Evolutionary conservation across 1,284 basidiomycete species (phyloP).

Genomic region (Malassezia caprae): DNA sequence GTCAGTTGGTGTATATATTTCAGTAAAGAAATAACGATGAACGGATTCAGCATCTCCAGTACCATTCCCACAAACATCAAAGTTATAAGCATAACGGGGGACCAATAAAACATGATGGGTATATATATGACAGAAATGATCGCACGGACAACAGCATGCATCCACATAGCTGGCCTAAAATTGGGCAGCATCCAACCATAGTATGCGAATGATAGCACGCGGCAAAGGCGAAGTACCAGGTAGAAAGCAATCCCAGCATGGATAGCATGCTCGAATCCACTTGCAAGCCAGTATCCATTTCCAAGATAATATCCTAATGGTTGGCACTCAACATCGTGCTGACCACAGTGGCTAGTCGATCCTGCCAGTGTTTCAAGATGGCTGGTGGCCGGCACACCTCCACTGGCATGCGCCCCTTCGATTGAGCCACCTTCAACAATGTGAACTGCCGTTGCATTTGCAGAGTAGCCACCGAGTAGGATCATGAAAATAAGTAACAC

Average conservation of each 20-base stretch:
- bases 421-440: conserved; percentile 7
- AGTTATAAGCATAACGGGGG: conserved; percentile 21
- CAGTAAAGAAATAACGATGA: conserved; percentile 23
- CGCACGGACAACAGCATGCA: conserved; percentile 22
- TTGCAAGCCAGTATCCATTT: conserved; percentile 30
- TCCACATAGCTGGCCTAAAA: conserved; percentile 37
- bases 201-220: conserved; percentile 27
- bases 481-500: conserved; percentile 42
- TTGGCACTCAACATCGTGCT: not conserved
- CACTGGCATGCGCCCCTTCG: not conserved
- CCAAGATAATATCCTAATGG: conserved; percentile 9
- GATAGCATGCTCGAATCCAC: conserved; percentile 26
- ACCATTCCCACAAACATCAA: conserved; percentile 28
- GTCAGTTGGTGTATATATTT: conserved; percentile 22
- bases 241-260: conserved; percentile 35
- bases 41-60: conserved; percentile 27
- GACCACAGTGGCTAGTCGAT: not conserved
- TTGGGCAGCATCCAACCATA: conserved; percentile 38
- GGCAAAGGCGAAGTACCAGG: conserved; percentile 32
- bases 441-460: conserved; percentile 33
- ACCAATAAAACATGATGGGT: conserved; percentile 24
- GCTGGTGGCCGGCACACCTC: not conserved
- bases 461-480: conserved; percentile 40
- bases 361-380: not conserved
- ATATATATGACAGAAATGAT: conserved; percentile 33